Evolutionary conservation across 306 rosid species (phyloP), one percentile per base, ranked within the genome.

Genomic region (Aeschynomene evenia): DNA sequence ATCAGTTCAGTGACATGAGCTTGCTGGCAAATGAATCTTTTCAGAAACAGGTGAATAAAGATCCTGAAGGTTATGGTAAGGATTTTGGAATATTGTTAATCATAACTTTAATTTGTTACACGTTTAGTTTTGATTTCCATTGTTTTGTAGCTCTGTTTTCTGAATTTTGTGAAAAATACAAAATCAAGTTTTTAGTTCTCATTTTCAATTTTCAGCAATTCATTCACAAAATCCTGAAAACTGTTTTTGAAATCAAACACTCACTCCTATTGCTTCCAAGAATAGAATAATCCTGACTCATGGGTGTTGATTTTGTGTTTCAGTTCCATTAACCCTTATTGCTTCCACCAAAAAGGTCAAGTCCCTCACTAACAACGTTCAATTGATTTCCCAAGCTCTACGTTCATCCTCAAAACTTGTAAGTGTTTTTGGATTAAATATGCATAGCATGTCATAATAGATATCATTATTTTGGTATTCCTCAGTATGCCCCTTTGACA

Each of bases 1-100:
- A 87, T 76, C 97, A 85, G 63, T 84, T 94, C 66, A 88, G 96
- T 82, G 96, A 89, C 71, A 83, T 87, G 91, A 91, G 96, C 74
- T 77, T 94, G 77, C 79, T 94, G 33, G 97, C 96, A 66, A 91
- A 94, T 84, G 99, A 94, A 62, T 69, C 95, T 70, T 85, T 94
- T 59, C 81, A 68, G 73, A 94, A 84, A 73, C 96, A 94, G 80
- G 73, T 81, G 6, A 81, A 85, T 72, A 94, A 84, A 81, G 99
- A 94, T 78, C 97, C 97, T 42, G 97, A 94, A 81, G 97, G 97
- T 43, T 91, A 79, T 65, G 97, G 99, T 94, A 81, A 81, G 84
- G 66, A 50, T 61, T 63, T 34, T 37, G 49, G 14, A 56, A 66
- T 11, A 26, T 24, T 53, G 15, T 57, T 75, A 31, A 37, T 59